Conservation (phyloP, 495 filamentous ascomycete species). For the Aspergillus mulundensis region DNA sequence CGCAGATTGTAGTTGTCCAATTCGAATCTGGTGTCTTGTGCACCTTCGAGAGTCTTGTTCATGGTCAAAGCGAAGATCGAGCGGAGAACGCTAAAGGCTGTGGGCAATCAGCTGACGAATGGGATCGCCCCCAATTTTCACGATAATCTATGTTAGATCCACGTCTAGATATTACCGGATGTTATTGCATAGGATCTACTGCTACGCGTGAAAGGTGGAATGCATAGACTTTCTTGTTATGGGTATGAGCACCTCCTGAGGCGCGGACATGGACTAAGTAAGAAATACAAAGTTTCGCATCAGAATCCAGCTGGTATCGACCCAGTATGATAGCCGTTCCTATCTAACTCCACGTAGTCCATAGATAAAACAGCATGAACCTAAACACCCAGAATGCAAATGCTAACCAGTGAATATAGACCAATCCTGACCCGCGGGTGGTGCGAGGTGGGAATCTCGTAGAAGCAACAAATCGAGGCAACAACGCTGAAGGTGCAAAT, state of each 20-base stretch:
- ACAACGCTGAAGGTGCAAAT: slow-evolving; percentile 14
- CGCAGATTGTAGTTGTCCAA: background rate
- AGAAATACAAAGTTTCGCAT: background rate
- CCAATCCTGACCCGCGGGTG: slow-evolving; percentile 7
- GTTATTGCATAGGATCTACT: no score
- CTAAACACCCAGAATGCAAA: slow-evolving; percentile 24
- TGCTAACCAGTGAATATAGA: slow-evolving; percentile 14
- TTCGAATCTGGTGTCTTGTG: background rate
- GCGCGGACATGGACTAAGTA: background rate
- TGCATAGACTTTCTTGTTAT: slow-evolving; percentile 3
- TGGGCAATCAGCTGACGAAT: slow-evolving; percentile 5
- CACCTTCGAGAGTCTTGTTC: background rate
- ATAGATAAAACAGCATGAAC: slow-evolving; percentile 5
- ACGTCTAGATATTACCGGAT: no score
- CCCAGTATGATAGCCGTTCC: slow-evolving; percentile 10
- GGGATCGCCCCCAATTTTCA: background rate
- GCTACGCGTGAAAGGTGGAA: background rate
- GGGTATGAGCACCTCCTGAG: slow-evolving; percentile 2
- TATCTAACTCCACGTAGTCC: slow-evolving; percentile 17
- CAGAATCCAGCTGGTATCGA: slow-evolving; percentile 15
- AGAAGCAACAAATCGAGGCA: slow-evolving; percentile 5
- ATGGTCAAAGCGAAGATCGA: background rate
- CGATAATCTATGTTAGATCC: background rate
- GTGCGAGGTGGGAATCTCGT: slow-evolving; percentile 8
- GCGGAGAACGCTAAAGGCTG: background rate